Percentiles rank a stretch among this genome's conserved stretches.
Conservation (phyloP, 805 yeast genomes). For the Candida succiphila region DNA sequence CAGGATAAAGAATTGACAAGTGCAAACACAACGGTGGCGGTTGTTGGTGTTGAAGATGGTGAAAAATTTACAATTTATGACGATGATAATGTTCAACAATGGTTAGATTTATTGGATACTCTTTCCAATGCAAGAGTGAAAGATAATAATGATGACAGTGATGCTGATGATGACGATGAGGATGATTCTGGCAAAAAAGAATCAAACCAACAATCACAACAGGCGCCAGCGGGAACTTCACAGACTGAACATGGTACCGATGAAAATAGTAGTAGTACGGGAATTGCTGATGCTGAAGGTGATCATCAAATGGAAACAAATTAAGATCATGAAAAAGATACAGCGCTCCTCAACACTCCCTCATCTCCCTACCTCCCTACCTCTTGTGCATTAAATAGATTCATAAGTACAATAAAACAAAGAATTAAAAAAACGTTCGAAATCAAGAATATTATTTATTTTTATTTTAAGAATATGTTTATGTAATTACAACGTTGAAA, state of each 20-base stretch:
- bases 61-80: constrained; percentile 66
- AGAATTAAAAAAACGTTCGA: too few species aligned
- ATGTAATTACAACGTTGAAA: constrained; percentile 26
- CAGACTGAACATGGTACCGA: too few species aligned
- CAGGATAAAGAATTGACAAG: constrained; percentile 87
- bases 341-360: too few species aligned
- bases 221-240: constrained; percentile 2
- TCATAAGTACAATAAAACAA: too few species aligned
- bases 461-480: too few species aligned
- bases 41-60: constrained; percentile 78
- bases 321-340: too few species aligned
- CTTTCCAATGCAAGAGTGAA: constrained; percentile 47
- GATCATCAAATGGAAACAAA: constrained; percentile 28
- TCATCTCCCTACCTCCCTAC: too few species aligned
- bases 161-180: constrained; percentile 16
- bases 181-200: constrained; percentile 21
- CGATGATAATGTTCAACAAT: constrained; percentile 76
- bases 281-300: constrained; percentile 8
- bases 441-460: too few species aligned
- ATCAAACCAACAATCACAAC: constrained; percentile 18
- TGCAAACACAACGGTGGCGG: constrained; percentile 81
- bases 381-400: too few species aligned
- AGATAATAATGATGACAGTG: constrained; percentile 22
- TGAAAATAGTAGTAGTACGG: too few species aligned
- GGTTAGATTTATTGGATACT: constrained; percentile 70